phyloP scores from a whole-genome alignment of 1,284 basidiomycete genomes.

The Cryptococcus sp. region DNA sequence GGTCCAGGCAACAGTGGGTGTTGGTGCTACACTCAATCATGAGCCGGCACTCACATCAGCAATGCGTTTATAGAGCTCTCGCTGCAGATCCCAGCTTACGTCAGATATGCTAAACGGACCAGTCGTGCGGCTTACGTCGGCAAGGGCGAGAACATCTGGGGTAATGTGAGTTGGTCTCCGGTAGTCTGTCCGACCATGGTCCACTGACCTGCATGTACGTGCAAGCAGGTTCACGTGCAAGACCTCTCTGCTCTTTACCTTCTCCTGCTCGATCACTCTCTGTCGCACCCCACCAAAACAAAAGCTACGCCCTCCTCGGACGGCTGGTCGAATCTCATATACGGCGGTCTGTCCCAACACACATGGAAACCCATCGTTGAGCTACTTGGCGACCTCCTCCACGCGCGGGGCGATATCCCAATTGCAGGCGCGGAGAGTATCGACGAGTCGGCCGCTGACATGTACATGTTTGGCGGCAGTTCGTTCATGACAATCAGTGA shows the following conservation, averaged over 20 bases:
- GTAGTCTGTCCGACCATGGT: neutral
- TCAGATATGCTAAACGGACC: constrained; percentile 21
- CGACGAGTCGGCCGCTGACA: constrained; percentile 16
- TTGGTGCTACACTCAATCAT: too few relatives aligned
- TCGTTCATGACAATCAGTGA: constrained; percentile 25
- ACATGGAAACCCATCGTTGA: constrained; percentile 23
- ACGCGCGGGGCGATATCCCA: constrained; percentile 19
- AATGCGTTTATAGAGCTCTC: constrained; percentile 13
- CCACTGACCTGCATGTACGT: neutral
- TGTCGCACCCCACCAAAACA: constrained; percentile 6
- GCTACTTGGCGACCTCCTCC: constrained; percentile 17
- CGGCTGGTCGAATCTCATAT: constrained; percentile 30
- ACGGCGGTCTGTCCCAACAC: constrained; percentile 20
- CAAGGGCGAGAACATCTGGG: constrained; percentile 27
- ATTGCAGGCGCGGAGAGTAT: constrained; percentile 17
- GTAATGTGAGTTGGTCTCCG: constrained; percentile 13
- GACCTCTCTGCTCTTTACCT: constrained; percentile 21
- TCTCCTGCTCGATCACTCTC: constrained; percentile 11
- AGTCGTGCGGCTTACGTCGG: constrained; percentile 24
- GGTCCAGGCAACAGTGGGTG: constrained; percentile 25
- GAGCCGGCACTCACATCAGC: constrained; percentile 1
- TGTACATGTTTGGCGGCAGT: constrained; percentile 28
- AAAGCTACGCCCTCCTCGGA: constrained; percentile 11
- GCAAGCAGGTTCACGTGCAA: constrained; percentile 19
- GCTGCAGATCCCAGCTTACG: constrained; percentile 23